phyloP scores from a whole-genome alignment of 75 land plant genomes.

The Chamaecyparis obtusa region DNA sequence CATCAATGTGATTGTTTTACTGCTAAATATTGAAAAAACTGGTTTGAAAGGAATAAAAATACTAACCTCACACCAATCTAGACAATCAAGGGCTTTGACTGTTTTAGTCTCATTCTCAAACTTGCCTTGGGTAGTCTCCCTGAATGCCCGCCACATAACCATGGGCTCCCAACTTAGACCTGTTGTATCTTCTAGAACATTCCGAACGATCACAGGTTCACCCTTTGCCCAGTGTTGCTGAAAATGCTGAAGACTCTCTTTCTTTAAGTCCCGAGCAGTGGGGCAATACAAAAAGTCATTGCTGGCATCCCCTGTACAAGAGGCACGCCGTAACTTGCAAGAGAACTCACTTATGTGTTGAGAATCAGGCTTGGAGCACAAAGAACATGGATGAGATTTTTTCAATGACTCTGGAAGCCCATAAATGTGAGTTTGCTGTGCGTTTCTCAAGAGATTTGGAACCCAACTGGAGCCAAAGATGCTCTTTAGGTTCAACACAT shows the following conservation, averaged over 20 bases:
- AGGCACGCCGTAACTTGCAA: slow-evolving; percentile 41
- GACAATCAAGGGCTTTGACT: slow-evolving; percentile 76
- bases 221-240: too few species aligned
- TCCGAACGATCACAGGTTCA: too few species aligned
- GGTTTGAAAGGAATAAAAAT: not conserved
- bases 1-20: not conserved
- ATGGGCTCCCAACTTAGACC: slow-evolving; percentile 27
- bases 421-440: slow-evolving; percentile 12
- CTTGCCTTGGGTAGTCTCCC: slow-evolving; percentile 41
- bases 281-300: slow-evolving; percentile 77
- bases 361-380: slow-evolving; percentile 12
- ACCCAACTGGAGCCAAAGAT: slow-evolving; percentile 20
- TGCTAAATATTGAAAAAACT: not conserved
- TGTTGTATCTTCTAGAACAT: too few species aligned
- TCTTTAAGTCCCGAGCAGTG: slow-evolving; percentile 16
- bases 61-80: slow-evolving; percentile 81
- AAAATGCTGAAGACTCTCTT: too few species aligned
- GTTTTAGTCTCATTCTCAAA: slow-evolving; percentile 28
- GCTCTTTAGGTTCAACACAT: too few species aligned
- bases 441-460: slow-evolving; percentile 19
- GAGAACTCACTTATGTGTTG: not conserved
- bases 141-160: slow-evolving; percentile 74
- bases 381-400: slow-evolving; percentile 22
- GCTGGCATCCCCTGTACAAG: slow-evolving; percentile 40
- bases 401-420: not conserved